Evolutionary conservation across 2,329 filamentous ascomycete species (phyloP).

Genomic region (Alternaria alternata): DNA sequence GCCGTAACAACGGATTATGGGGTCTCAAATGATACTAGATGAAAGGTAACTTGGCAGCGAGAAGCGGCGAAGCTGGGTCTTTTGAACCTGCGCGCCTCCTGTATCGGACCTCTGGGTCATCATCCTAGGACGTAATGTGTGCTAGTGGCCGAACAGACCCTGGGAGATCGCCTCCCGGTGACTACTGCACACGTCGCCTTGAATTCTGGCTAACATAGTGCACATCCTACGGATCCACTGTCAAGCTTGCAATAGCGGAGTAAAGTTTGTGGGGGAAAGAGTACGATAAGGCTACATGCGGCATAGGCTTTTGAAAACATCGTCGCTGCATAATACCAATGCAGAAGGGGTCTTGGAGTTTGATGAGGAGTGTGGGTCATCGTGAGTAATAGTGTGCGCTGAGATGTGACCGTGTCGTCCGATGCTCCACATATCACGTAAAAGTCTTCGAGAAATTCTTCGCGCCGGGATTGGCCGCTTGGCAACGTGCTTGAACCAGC

Average conservation of each 20-base stretch:
- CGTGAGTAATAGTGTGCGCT: conserved; percentile 39
- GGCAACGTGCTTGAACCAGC: conserved; percentile 25
- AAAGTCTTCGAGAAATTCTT: conserved; percentile 41
- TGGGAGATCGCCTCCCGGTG: conserved; percentile 26
- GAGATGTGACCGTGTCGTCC: conserved; percentile 28
- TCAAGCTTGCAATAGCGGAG: conserved; percentile 28
- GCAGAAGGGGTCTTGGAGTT: conserved; percentile 21
- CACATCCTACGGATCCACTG: conserved; percentile 10
- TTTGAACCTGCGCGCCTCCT: conserved; percentile 35
- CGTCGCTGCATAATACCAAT: conserved; percentile 14
- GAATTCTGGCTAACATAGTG: conserved; percentile 9
- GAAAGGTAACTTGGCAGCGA: conserved; percentile 12
- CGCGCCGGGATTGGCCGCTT: conserved; percentile 29
- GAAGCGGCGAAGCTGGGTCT: conserved; percentile 20
- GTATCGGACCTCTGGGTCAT: conserved; percentile 35
- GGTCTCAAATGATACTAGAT: not conserved
- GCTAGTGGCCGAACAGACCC: conserved; percentile 36
- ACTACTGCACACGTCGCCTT: conserved; percentile 5
- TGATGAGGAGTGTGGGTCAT: conserved; percentile 35
- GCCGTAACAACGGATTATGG: not conserved
- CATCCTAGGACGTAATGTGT: conserved; percentile 28
- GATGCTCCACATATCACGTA: conserved; percentile 43
- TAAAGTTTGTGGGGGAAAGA: conserved; percentile 36
- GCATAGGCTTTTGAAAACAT: conserved; percentile 20
- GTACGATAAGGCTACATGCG: conserved; percentile 27